Base-by-base conservation (phyloP, 169 alveolate genomes). In the Eimeria brunetti region DNA sequence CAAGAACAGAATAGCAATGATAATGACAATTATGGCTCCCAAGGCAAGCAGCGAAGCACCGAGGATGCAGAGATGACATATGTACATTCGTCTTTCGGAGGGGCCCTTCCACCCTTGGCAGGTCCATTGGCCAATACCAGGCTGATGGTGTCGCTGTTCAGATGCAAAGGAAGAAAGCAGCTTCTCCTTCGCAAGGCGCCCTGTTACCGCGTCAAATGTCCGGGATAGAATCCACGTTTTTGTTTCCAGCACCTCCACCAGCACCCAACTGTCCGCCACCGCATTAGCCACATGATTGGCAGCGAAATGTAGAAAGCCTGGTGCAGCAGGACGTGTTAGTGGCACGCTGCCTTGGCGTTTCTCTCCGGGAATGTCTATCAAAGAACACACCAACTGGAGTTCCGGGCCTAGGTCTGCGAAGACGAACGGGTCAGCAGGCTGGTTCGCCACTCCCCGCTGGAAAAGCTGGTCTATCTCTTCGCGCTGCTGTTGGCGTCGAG, bases 71-170 rank as follows among this genome's bases (percentile, higher is more conserved):
- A 86, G 78, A 33, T 86, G 92, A 33, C 81, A 86, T 14, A 86
- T 27, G 44, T 86, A 86, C 92, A 86, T 86, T 22, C 81, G 83
- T 36, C 92, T 58, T 86, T 86, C 92, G 53, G 92, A 36, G 81
- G 92, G 92, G n/a, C 92, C 92, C n/a, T 62, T 86, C 92, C 92
- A 86, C 46, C 92, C 92, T 44, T 86, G 67, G 33, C 92, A 86
- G 5, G 92, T 38, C 92, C 92, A 86, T 36, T 86, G 92, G 41
- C 92, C 92, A 41, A 86, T 62, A 44, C 92, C 92, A 36, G 64
- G 64, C 33, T 62, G 92, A 2, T 38, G 92, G 81, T 36, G 64
- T n/a, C 92, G 92, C 81, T 86, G 92, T 62, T 86, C 80, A 1
- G 81, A 86, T 14, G 83, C 92, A 22, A 86, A 86, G 16, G 92